Evolutionary conservation across 495 filamentous ascomycete species (phyloP), one percentile per base, ranked within the genome.

Genomic region (Cercophora sp.): DNA sequence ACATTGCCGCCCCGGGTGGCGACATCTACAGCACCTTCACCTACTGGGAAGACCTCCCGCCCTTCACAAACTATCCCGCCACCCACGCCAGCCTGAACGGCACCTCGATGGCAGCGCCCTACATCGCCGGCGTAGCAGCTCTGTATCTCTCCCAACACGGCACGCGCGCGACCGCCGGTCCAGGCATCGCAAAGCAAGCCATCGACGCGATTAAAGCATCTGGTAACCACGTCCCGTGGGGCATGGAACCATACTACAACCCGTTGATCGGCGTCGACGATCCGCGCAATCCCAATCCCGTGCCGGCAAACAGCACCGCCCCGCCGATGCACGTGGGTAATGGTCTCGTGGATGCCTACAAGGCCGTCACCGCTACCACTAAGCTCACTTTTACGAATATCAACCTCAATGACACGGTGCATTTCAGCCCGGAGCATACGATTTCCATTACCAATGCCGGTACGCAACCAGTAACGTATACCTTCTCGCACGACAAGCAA

Each of bases 301-400:
- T 62, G 0, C 60, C 71, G 37, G 66, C 61, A 15, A 51, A 52
- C 2, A 52, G 52, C 47, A 54, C 50, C 42, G 74, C 69, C 4
- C 70, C 76, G 1, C 68, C 78, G 2, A 60, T 71, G 8, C 74
- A 79, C 44, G 71, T 76, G 24, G 76, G 75, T 4, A 69, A 48
- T 25, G 76, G 76, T 5, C 70, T 78, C 8, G 60, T 78, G 31
- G 65, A 79, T 47, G 75, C 74, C 6, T 61, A 62, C 48, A 71
- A 75, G 34, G 67, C 69, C 5, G 54, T 77, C 10, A 63, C 66
- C n/a, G 61, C 70, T 23, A 62, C 53, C 4, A 75, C 74, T 6
- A 56, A 62, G 8, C 51, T 77, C 18, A 60, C 58, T 8, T 63
- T 69, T 2, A 62, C 61, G 29, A 71, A 62, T 19, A 68, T 77